Evolutionary conservation across 1,139 yeast species (phyloP).

Genomic region (Yamadazyma oceani): DNA sequence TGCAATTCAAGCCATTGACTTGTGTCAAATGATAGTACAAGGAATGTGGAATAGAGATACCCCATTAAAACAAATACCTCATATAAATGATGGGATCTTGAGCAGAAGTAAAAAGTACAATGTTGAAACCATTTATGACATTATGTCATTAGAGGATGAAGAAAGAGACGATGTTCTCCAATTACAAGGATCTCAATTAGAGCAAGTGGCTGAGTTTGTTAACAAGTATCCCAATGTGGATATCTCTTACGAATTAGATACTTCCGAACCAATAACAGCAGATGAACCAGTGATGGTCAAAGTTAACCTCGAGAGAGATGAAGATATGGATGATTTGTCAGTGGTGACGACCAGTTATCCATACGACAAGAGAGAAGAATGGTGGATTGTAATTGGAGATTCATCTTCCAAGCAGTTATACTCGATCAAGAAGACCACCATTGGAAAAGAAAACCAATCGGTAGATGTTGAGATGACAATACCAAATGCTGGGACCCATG

Average conservation of each 20-base stretch:
- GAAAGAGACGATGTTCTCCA: slow-evolving; percentile 65
- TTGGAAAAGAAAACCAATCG: slow-evolving; percentile 53
- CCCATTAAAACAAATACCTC: slow-evolving; percentile 82
- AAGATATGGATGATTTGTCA: slow-evolving; percentile 64
- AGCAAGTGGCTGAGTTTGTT: slow-evolving; percentile 80
- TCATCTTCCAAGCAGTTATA: slow-evolving; percentile 57
- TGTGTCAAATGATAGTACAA: slow-evolving; percentile 86
- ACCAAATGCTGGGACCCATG: slow-evolving; percentile 60
- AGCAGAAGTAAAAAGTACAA: slow-evolving; percentile 55
- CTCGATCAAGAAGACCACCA: slow-evolving; percentile 67
- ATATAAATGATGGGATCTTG: slow-evolving; percentile 52
- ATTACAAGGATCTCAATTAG: slow-evolving; percentile 49
- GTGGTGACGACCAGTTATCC: slow-evolving; percentile 64
- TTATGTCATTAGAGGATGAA: slow-evolving; percentile 82
- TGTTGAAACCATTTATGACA: slow-evolving; percentile 76
- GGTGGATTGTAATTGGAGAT: slow-evolving; percentile 90
- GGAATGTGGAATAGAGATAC: slow-evolving; percentile 82
- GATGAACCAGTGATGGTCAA: slow-evolving; percentile 47
- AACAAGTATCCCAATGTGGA: slow-evolving; percentile 89
- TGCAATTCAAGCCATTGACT: slow-evolving; percentile 82
- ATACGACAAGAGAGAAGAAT: slow-evolving; percentile 62
- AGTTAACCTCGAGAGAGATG: slow-evolving; percentile 68
- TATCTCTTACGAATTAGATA: slow-evolving; percentile 51
- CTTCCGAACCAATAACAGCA: slow-evolving; percentile 34
- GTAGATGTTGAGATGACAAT: slow-evolving; percentile 57